Percentiles rank a stretch among this genome's conserved stretches.
Evolutionary conservation across 129 eudicot genomes (phyloP).

Genomic region (Pittosporum tobira): DNA sequence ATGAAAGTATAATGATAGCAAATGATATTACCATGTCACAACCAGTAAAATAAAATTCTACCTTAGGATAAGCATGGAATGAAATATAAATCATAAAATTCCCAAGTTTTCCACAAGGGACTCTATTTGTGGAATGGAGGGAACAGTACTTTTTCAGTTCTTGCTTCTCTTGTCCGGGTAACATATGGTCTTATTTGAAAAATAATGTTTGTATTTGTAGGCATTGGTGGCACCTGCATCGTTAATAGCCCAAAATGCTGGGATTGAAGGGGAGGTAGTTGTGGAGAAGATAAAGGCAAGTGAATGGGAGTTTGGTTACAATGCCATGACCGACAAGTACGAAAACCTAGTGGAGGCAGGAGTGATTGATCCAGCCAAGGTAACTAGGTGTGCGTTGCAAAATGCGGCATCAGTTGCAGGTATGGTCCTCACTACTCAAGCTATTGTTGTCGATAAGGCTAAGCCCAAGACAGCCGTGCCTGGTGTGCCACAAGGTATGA

Average conservation of each 20-base stretch:
- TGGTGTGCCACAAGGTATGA: constrained; percentile 29
- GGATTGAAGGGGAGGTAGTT: constrained; percentile 80
- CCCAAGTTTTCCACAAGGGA: too few species aligned
- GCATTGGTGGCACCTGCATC: constrained; percentile 74
- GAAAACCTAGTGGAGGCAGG: constrained; percentile 66
- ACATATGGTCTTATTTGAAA: background rate
- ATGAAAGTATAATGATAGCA: too few species aligned
- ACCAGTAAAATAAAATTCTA: too few species aligned
- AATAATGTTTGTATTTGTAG: constrained; percentile 26
- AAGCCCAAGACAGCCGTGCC: constrained; percentile 42
- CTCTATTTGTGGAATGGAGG: too few species aligned
- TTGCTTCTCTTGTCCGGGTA: too few species aligned
- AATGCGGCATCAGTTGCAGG: constrained; percentile 80
- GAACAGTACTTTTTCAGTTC: too few species aligned
- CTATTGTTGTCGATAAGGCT: constrained; percentile 68
- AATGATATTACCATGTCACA: too few species aligned
- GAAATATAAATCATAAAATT: too few species aligned
- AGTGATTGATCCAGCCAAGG: constrained; percentile 78
- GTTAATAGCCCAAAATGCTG: constrained; percentile 69
- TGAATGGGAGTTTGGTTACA: constrained; percentile 78
- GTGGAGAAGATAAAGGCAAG: constrained; percentile 62
- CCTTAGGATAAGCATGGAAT: too few species aligned
- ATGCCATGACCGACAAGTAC: constrained; percentile 71
- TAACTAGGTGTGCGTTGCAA: constrained; percentile 72
- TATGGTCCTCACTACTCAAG: constrained; percentile 79